Percentiles rank a stretch among this genome's conserved stretches.
Evolutionary conservation across 352 stramenopile genomes (phyloP).

Genomic region (Globisporangium cystogenes): DNA sequence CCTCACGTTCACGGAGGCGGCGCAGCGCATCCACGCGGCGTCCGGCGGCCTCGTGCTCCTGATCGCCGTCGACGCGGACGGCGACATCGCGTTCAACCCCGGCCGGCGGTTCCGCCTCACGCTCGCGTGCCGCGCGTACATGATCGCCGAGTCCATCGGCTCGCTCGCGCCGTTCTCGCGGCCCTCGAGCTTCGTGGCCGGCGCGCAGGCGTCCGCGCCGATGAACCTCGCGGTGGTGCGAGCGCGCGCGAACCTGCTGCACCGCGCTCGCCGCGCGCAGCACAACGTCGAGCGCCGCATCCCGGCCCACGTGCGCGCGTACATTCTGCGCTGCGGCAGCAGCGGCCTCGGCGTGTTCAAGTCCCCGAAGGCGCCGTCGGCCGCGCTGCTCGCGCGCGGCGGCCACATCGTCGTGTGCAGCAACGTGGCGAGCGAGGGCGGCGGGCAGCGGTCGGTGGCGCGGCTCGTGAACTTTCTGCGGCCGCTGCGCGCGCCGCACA

Average conservation of each 20-base stretch:
- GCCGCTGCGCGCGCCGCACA: constrained; percentile 63
- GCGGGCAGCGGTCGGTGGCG: constrained; percentile 47
- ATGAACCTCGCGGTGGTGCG: constrained; percentile 27
- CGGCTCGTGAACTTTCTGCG: constrained; percentile 73
- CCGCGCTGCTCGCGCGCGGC: constrained; percentile 32
- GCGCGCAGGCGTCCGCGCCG: constrained; percentile 14
- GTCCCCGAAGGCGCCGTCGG: constrained; percentile 33
- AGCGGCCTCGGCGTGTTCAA: constrained; percentile 25
- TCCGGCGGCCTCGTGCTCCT: constrained; percentile 70
- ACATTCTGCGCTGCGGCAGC: constrained; percentile 40
- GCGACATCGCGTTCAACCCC: constrained; percentile 71
- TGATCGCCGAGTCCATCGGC: constrained; percentile 70
- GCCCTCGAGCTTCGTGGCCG: constrained; percentile 12
- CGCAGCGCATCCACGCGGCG: constrained; percentile 59
- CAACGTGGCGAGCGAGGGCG: constrained; percentile 59
- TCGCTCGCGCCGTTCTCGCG: constrained; percentile 42
- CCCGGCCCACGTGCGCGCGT: constrained; percentile 47
- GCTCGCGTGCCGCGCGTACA: constrained; percentile 50
- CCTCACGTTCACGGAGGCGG: constrained; percentile 71
- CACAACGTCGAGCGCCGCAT: constrained; percentile 71
- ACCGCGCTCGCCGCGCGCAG: constrained; percentile 48
- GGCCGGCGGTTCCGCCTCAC: constrained; percentile 52
- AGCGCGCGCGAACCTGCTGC: constrained; percentile 38
- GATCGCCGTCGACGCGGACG: constrained; percentile 65
- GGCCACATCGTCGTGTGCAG: constrained; percentile 83